Evolutionary conservation across 2,329 filamentous ascomycete species (phyloP), one percentile per base, ranked within the genome.

Genomic region (Graphiopsis chlorocephala): DNA sequence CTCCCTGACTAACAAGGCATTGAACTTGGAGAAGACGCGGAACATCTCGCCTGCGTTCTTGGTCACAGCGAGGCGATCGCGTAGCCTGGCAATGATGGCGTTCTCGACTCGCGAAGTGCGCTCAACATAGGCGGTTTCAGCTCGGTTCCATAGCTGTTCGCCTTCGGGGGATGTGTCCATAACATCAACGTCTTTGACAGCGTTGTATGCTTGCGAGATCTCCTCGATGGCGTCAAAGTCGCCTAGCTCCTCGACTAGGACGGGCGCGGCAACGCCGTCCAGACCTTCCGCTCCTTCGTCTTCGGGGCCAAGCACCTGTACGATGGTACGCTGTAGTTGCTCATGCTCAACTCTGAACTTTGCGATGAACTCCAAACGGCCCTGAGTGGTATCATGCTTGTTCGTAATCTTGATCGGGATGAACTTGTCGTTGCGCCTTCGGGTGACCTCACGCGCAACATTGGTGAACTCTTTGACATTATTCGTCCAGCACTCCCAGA

Each of bases 11-110:
- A 99, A 96, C 31, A 99, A 88, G 1, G 95, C 95, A 76, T 99
- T 99, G 85, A 99, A 99, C 76, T 98, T 98, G 61, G 95, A 98
- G 77, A 99, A 99, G 67, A 99, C 95, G 63, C 96, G 91, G 78
- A 99, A 99, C 95, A 99, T 99, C 79, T 99, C 96, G 75, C 96
- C 98, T 47, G 95, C 95, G 67, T 93, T 97, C 83, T 96, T 97
- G 14, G 95, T 94, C 7, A 93, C 97, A 15, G 93, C 95, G 64
- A 99, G 85, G 65, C 95, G 90, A 78, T 99, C 95, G 73, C 95
- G 87, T 33, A 99, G 84, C 62, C 93, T 87, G 35, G 95, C 93
- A 76, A 99, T 99, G 78, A 99, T 99, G 3, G 95, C 97, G 79
- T 99, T 99, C 77, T 99, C 95, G 4, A 99, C 95, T 66, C 95